Percentiles rank a stretch among this genome's conserved stretches.
Conservation (phyloP, 2,329 filamentous ascomycete genomes). For the Fusarium continuum region DNA sequence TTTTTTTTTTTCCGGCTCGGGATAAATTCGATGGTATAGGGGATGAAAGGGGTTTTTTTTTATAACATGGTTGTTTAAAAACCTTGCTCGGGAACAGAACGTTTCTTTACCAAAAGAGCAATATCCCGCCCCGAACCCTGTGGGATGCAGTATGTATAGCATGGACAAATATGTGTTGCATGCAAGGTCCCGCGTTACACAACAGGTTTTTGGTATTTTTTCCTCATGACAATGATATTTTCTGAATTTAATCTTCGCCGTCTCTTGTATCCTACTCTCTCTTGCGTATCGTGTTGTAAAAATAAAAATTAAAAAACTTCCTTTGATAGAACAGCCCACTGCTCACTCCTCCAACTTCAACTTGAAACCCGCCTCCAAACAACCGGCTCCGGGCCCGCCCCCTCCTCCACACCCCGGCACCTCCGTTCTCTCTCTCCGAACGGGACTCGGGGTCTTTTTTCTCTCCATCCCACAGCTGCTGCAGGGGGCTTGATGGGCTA, state of each 20-base stretch:
- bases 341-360: conserved; percentile 40
- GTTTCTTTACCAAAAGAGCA: conserved; percentile 28
- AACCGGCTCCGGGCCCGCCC: conserved; percentile 14
- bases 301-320: too few species aligned
- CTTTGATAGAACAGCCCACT: conserved; percentile 31
- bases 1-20: neutral
- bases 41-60: conserved; percentile 2
- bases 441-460: conserved; percentile 4
- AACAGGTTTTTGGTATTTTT: neutral
- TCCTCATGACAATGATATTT: conserved; percentile 4
- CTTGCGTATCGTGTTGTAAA: neutral
- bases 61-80: neutral
- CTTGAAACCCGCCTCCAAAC: conserved; percentile 34
- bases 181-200: conserved; percentile 33
- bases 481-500: conserved; percentile 4
- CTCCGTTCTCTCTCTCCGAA: conserved; percentile 12
- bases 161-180: conserved; percentile 18
- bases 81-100: conserved; percentile 18
- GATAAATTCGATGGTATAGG: too few species aligned
- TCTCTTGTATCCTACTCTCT: conserved; percentile 13
- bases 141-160: conserved; percentile 13
- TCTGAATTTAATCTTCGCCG: conserved; percentile 19
- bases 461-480: neutral
- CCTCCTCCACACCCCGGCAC: conserved; percentile 12
- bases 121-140: conserved; percentile 22